Evolutionary conservation across 2,329 filamentous ascomycete species (phyloP), one percentile per base, ranked within the genome.

Genomic region (Mycocentrospora acerina): DNA sequence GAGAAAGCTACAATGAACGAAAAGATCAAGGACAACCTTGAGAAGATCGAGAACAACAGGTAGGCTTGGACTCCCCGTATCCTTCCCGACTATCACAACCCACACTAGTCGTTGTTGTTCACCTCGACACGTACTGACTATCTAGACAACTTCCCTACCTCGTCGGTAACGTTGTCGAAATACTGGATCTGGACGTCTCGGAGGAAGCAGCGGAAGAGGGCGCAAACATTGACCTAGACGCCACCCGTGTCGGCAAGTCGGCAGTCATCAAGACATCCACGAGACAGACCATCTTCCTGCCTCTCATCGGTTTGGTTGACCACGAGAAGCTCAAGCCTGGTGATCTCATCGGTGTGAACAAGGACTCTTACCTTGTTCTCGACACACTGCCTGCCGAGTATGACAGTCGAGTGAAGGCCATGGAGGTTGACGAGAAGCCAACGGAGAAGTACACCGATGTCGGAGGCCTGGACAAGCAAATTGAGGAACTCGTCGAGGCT

Each of bases 381-480:
- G 94, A 98, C 66, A 98, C 93, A 16, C 78, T 98, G 53, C 93
- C 93, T 2, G 93, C 93, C 31, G 94, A 98, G 70, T 98, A 98
- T 65, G 93, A 98, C 67, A 97, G 91, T 73, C 83, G 93, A 69
- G 93, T 98, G 53, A 98, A 98, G 77, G 94, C 94, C 24, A 98
- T 98, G 93, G 94, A 98, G 75, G 93, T 98, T 7, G 93, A 98
- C 62, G 94, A 98, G 79, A 98, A 98, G 78, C 94, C 93, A 8
- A 97, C 90, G 26, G 93, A 98, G 72, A 95, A 97, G 73, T 98
- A 98, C 74, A 93, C 85, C 37, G 93, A 98, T 73, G 94, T 98
- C 11, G 93, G 93, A 72, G 93, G 93, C 35, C 71, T 98, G 59
- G 90, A 96, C 72, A 98, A 98, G 75, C 93, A 98, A 76, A 98